Conservation (phyloP, 1,284 basidiomycete species). For the Ustilago lituana region DNA sequence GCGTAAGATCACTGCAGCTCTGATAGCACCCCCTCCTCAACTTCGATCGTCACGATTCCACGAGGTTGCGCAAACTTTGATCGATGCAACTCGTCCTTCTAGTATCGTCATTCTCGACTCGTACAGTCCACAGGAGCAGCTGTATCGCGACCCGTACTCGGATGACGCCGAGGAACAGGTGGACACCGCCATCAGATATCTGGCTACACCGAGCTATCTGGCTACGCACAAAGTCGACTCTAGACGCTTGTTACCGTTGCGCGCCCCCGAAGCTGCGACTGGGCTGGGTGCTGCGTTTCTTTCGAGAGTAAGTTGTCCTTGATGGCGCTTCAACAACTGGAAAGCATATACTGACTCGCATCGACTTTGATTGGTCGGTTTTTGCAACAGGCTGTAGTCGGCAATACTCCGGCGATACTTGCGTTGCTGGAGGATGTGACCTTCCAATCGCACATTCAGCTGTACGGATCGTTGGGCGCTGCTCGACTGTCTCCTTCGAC, state of each 20-base stretch:
- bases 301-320: conserved; percentile 18
- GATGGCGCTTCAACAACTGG: too few species aligned
- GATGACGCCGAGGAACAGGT: conserved; percentile 2
- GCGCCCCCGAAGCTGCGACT: conserved; percentile 27
- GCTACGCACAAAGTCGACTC: conserved; percentile 6
- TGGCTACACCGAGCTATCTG: conserved; percentile 14
- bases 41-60: conserved; percentile 25
- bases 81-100: conserved; percentile 23
- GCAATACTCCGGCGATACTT: conserved; percentile 17
- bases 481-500: conserved; percentile 8
- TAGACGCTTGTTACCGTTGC: conserved; percentile 17
- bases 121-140: conserved; percentile 30
- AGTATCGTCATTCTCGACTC: conserved; percentile 33
- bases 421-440: conserved; percentile 31
- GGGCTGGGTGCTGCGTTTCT: conserved; percentile 38
- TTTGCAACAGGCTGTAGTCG: conserved; percentile 18
- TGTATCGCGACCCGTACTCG: conserved; percentile 16
- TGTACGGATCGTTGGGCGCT: conserved; percentile 29
- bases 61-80: conserved; percentile 10
- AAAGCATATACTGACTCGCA: not conserved
- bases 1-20: conserved; percentile 6
- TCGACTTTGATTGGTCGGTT: too few species aligned
- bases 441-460: conserved; percentile 40
- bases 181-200: conserved; percentile 16
- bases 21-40: conserved; percentile 16